A percentile compares a stretch with the other conserved stretches of the same genome.
phyloP scores from a whole-genome alignment of 1,284 basidiomycete genomes.

The Cutaneotrichosporon curvatum region DNA sequence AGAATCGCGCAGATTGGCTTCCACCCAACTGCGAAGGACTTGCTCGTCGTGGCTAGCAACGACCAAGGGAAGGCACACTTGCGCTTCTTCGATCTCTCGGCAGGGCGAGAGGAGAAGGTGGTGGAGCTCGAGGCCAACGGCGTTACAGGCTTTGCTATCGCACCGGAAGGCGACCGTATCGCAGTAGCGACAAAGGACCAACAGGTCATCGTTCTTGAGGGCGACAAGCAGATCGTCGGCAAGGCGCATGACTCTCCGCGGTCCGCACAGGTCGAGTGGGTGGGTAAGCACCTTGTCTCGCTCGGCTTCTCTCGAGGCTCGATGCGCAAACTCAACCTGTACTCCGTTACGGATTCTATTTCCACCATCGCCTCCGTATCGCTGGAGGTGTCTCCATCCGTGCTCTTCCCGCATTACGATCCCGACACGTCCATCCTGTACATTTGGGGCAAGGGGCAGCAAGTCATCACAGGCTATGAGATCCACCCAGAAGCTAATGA shows the following conservation, averaged over 20 bases:
- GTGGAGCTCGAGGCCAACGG: constrained; percentile 20
- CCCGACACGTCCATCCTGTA: constrained; percentile 47
- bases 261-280: constrained; percentile 47
- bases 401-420: constrained; percentile 49
- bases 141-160: constrained; percentile 42
- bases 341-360: constrained; percentile 25
- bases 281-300: constrained; percentile 43
- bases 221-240: constrained; percentile 26
- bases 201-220: constrained; percentile 44
- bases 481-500: constrained; percentile 31
- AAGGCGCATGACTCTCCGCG: constrained; percentile 45
- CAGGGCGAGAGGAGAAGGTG: constrained; percentile 17
- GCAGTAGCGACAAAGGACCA: constrained; percentile 48
- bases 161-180: constrained; percentile 37
- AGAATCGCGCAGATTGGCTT: constrained; percentile 43
- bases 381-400: constrained; percentile 49
- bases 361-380: constrained; percentile 27
- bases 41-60: constrained; percentile 44
- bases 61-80: constrained; percentile 39
- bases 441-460: constrained; percentile 49
- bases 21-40: constrained; percentile 45
- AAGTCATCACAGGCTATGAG: constrained; percentile 46
- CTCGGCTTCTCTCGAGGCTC: constrained; percentile 48
- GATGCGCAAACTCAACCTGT: constrained; percentile 46
- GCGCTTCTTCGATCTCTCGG: constrained; percentile 39